Conservation (phyloP, 2,329 filamentous ascomycete genomes). For the Ilyonectria mors-panacis region DNA sequence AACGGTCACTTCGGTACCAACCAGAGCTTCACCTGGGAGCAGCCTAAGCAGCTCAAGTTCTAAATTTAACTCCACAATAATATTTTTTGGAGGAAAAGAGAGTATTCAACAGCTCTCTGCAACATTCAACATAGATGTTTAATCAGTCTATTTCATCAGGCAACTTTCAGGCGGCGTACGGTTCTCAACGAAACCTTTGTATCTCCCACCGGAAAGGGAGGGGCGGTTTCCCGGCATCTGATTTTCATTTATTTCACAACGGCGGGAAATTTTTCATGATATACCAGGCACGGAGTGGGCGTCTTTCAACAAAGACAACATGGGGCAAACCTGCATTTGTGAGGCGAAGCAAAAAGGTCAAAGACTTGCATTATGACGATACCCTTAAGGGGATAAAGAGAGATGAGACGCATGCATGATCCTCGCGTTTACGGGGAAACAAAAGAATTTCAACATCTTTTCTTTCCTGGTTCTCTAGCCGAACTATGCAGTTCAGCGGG, state of each 20-base stretch:
- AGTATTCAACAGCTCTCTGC: constrained; percentile 60
- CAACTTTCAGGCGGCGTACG: constrained; percentile 59
- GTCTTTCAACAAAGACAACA: constrained; percentile 65
- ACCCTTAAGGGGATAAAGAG: constrained; percentile 54
- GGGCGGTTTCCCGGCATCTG: constrained; percentile 55
- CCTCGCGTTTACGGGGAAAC: constrained; percentile 60
- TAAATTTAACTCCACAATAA: constrained; percentile 66
- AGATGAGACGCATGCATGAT: constrained; percentile 50
- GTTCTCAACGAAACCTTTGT: constrained; percentile 64
- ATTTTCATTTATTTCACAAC: constrained; percentile 46
- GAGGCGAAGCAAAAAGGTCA: constrained; percentile 52
- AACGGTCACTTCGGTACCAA: constrained; percentile 99
- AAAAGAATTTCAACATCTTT: constrained; percentile 67
- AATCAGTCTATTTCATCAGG: constrained; percentile 56
- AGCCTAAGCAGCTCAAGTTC: constrained; percentile 94
- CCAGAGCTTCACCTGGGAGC: constrained; percentile 98
- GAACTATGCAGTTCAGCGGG: constrained; percentile 55
- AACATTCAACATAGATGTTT: constrained; percentile 55
- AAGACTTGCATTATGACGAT: constrained; percentile 60
- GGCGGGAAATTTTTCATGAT: constrained; percentile 51
- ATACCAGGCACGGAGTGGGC: constrained; percentile 56
- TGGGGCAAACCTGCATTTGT: constrained; percentile 57
- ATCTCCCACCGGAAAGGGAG: constrained; percentile 53
- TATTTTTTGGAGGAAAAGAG: constrained; percentile 44
- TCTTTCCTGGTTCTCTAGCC: constrained; percentile 60